Evolutionary conservation across 176 grass and related monocot genomes (phyloP).

Genomic region (Saccharum spontaneum): DNA sequence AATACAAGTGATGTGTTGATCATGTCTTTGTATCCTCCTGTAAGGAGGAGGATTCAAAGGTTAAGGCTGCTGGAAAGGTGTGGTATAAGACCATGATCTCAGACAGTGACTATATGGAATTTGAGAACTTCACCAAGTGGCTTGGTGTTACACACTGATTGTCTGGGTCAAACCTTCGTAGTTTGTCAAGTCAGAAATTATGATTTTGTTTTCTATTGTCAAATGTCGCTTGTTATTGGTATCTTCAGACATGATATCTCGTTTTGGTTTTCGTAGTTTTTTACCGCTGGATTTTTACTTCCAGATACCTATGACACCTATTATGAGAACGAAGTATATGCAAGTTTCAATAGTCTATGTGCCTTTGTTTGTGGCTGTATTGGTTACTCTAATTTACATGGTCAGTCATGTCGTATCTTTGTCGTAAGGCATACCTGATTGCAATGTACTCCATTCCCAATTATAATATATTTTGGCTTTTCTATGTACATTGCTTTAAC

Average conservation of each 20-base stretch:
- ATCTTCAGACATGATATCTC: constrained; percentile 8
- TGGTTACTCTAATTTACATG: background rate
- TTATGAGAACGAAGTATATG: constrained; percentile 20
- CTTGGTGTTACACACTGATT: constrained; percentile 71
- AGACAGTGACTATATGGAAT: constrained; percentile 66
- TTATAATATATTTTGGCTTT: too few species aligned
- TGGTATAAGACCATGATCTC: constrained; percentile 95
- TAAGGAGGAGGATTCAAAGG: constrained; percentile 48
- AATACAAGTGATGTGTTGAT: background rate
- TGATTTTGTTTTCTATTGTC: constrained; percentile 20
- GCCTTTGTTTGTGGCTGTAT: background rate
- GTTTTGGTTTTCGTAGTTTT: constrained; percentile 30
- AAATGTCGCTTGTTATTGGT: background rate
- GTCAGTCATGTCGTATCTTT: background rate
- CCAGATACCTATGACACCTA: background rate
- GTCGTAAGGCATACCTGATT: background rate
- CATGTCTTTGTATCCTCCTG: background rate
- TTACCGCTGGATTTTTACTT: background rate
- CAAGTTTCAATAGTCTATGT: background rate
- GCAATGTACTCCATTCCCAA: background rate
- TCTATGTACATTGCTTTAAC: too few species aligned
- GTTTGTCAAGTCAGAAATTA: constrained; percentile 5
- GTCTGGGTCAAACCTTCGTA: background rate
- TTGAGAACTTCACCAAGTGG: constrained; percentile 89
- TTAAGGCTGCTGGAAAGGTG: constrained; percentile 65